Conservation (phyloP, 2,329 filamentous ascomycete species). For the Davidsoniella virescens region DNA sequence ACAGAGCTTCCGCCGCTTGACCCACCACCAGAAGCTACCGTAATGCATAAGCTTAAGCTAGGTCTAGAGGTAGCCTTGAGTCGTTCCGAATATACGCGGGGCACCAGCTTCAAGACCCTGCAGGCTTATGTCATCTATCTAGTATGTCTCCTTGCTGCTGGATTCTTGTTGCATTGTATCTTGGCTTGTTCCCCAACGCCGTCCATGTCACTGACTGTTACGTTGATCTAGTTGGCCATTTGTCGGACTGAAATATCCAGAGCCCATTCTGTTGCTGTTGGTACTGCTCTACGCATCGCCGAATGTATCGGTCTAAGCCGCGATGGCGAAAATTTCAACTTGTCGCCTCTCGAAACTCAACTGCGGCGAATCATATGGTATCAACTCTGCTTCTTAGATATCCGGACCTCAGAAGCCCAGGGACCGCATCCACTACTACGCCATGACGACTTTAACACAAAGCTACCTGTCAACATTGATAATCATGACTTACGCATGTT, state of each 20-base stretch:
- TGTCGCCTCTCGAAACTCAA: conserved; percentile 52
- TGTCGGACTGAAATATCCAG: conserved; percentile 57
- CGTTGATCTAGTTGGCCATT: conserved; percentile 42
- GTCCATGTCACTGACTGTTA: conserved; percentile 14
- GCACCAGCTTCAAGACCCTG: conserved; percentile 51
- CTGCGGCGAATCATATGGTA: conserved; percentile 60
- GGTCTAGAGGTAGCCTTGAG: conserved; percentile 51
- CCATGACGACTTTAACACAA: conserved; percentile 60
- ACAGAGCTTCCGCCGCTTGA: conserved; percentile 29
- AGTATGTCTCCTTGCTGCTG: conserved; percentile 23
- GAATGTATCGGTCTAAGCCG: conserved; percentile 65
- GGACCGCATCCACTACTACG: conserved; percentile 56
- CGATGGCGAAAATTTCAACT: conserved; percentile 50
- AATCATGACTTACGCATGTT: conserved; percentile 41
- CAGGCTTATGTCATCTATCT: conserved; percentile 66
- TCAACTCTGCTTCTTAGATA: conserved; percentile 61
- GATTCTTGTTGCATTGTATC: conserved; percentile 16
- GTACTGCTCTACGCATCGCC: conserved; percentile 55
- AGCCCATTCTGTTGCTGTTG: conserved; percentile 55
- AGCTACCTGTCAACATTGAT: conserved; percentile 53
- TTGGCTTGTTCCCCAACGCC: not conserved
- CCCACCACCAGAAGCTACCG: conserved; percentile 16
- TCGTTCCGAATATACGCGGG: conserved; percentile 54
- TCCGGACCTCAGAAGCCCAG: conserved; percentile 58
- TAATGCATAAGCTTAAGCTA: conserved; percentile 47